A percentile compares a stretch with the other conserved stretches of the same genome.
phyloP scores from a whole-genome alignment of 2,329 filamentous ascomycete genomes.

The Colletotrichum cordylinicola region DNA sequence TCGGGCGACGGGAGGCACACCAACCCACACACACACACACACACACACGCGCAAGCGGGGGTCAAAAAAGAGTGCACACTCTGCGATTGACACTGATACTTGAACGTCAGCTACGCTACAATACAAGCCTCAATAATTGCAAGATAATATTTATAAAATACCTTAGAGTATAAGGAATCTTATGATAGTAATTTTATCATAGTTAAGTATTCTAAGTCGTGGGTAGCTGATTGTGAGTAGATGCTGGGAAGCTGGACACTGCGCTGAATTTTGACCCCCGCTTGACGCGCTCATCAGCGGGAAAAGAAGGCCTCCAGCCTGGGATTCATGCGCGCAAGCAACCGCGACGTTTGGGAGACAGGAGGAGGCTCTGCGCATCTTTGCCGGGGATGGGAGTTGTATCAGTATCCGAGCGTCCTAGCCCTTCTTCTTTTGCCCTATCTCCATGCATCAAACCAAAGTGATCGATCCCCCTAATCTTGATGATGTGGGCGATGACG shows the following conservation, averaged over 20 bases:
- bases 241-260: no score
- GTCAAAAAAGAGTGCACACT: no score
- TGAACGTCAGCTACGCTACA: no score
- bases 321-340: background rate
- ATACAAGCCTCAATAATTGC: no score
- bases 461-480: background rate
- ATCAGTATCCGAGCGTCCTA: constrained; percentile 3
- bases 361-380: constrained; percentile 11
- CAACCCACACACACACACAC: background rate
- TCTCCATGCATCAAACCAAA: background rate
- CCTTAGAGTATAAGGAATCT: no score
- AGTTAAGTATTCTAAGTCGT: no score
- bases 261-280: no score
- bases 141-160: no score
- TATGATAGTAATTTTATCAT: no score
- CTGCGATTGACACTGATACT: no score
- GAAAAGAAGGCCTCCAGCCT: background rate
- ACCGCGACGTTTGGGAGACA: background rate
- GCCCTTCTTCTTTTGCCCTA: background rate
- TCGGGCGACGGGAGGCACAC: background rate
- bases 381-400: background rate
- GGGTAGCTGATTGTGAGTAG: no score
- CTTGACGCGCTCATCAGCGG: background rate
- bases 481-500: constrained; percentile 9
- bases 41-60: no score